Evolutionary conservation across 1,284 basidiomycete genomes (phyloP).

Genomic region (Ceratobasidium papillatum): DNA sequence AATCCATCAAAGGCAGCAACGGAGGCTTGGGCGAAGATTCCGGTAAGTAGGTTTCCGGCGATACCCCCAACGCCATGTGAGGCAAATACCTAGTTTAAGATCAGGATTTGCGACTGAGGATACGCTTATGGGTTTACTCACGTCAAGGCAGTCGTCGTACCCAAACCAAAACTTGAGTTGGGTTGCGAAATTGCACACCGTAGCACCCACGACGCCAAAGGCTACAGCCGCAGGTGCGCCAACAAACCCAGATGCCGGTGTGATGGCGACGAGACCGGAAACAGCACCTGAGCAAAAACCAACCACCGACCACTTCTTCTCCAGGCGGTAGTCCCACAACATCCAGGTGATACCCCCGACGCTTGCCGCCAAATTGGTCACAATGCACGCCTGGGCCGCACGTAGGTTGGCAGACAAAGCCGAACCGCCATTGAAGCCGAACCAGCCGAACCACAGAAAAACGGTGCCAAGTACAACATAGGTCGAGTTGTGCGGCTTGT

Average conservation of each 20-base stretch:
- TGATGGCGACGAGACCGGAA: constrained; percentile 89
- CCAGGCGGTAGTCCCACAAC: constrained; percentile 91
- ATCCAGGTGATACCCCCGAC: constrained; percentile 95
- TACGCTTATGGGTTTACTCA: constrained; percentile 51
- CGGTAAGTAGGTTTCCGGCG: constrained; percentile 73
- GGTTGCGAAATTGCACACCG: constrained; percentile 92
- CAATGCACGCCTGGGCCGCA: constrained; percentile 88
- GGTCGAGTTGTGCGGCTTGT: constrained; percentile 87
- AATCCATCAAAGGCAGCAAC: constrained; percentile 87
- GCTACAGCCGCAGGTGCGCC: constrained; percentile 84
- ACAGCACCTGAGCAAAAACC: constrained; percentile 98
- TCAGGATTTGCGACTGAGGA: background rate
- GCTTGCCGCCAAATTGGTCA: constrained; percentile 89
- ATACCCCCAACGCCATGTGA: constrained; percentile 64
- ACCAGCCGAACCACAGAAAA: constrained; percentile 99
- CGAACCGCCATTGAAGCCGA: constrained; percentile 85
- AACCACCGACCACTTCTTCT: constrained; percentile 91
- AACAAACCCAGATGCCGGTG: constrained; percentile 90
- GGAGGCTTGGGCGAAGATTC: constrained; percentile 86
- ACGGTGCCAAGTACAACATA: constrained; percentile 93
- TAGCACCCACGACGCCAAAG: constrained; percentile 87
- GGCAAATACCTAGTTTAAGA: constrained; percentile 55
- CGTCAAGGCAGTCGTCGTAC: constrained; percentile 85
- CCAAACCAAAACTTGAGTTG: constrained; percentile 85
- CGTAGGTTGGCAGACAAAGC: constrained; percentile 88